Evolutionary conservation across 352 stramenopile species (phyloP).

Genomic region (Detonula confervacea): DNA sequence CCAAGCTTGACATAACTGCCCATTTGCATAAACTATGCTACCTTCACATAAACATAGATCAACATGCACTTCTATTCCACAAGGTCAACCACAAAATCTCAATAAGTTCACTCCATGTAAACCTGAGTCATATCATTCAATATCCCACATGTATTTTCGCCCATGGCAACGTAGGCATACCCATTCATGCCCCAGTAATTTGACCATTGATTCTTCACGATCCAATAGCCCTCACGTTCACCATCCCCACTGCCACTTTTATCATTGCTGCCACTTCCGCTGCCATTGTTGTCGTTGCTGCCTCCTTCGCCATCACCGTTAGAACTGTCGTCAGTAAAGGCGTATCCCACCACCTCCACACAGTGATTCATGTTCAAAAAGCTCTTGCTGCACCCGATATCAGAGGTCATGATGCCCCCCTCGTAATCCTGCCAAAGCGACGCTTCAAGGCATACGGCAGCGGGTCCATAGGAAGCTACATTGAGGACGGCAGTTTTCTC

Average conservation of each 20-base stretch:
- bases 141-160: constrained; percentile 94
- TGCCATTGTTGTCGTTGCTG: constrained; percentile 35
- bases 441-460: constrained; percentile 81
- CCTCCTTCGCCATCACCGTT: constrained; percentile 40
- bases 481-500: constrained; percentile 79
- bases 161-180: constrained; percentile 92
- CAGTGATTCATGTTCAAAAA: constrained; percentile 96
- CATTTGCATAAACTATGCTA: too few species aligned
- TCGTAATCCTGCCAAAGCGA: constrained; percentile 78
- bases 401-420: constrained; percentile 81
- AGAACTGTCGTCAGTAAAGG: constrained; percentile 67
- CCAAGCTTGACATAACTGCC: too few species aligned
- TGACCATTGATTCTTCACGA: constrained; percentile 99
- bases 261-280: constrained; percentile 32
- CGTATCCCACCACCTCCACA: constrained; percentile 96
- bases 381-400: constrained; percentile 88
- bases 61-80: too few species aligned
- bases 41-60: too few species aligned
- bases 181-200: constrained; percentile 91
- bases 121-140: constrained; percentile 89
- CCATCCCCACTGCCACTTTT: constrained; percentile 37
- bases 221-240: constrained; percentile 87
- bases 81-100: too few species aligned
- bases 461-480: constrained; percentile 79
- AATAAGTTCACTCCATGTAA: too few species aligned